Base-by-base conservation (phyloP, 345 rosid species). In the Chamaenerion angustifolium region DNA sequence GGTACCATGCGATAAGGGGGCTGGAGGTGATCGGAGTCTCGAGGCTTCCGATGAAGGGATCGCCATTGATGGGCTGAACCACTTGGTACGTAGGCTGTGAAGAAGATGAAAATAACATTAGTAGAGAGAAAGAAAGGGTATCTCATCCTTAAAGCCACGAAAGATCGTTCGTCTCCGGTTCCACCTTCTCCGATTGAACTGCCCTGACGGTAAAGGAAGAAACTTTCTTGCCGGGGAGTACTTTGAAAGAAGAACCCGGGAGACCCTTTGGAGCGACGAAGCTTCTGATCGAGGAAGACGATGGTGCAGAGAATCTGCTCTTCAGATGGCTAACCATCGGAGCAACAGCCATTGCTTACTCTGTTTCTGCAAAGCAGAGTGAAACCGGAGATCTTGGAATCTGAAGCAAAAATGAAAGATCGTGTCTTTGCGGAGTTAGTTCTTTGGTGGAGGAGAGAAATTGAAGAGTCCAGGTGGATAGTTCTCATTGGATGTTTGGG, bases 11-110 rank as follows among this genome's bases (percentile, higher is more conserved):
- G n/a, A n/a, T n/a, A n/a, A n/a, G n/a, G n/a, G n/a, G n/a, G n/a
- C n/a, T 86, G 15, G 95, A 92, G 40, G 98, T 92, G 4, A 86
- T 65, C 6, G 96, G 96, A 52, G 96, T 86, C 70, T 90, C 98
- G 1, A 90, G 82, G 67, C 93, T 90, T 57, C 96, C 98, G 16
- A 86, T 86, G 81, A 86, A 90, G 0, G 98, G 98, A 54, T 92
- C 98, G 3, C 95, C 98, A 40, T 92, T 86, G 71, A 92, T 84
- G 52, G 98, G 98, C 68, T 92, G 85, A 48, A 92, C 4, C 58
- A 92, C 98, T 75, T 92, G 95, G 69, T 66, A 92, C 12, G 83
- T 92, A 64, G 89, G 83, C 96, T 90, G 82, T 62, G 58, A 23
- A 64, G 31, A 42, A 45, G 19, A 15, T 13, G 16, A 10, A 49